Base-by-base conservation (phyloP, 495 filamentous ascomycete genomes). In the Pyronema omphalodes region DNA sequence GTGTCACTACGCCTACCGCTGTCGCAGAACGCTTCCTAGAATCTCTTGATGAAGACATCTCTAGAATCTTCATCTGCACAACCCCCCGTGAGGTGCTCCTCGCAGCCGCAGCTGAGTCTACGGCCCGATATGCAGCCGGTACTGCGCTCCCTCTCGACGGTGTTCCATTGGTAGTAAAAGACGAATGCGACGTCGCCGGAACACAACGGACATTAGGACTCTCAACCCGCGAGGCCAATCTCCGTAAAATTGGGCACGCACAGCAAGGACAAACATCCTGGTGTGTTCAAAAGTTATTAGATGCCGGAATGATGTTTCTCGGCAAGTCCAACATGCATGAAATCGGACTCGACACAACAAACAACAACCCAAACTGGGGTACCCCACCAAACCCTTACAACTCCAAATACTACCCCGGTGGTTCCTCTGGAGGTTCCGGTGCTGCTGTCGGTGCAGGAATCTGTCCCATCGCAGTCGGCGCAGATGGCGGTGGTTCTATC, bases 291-390 rank as follows among this genome's bases (percentile, higher is more conserved):
- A 77, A 84, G 68, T 76, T 83, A 69, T 72, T 81, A 58, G 82
- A 91, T 44, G 80, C 78, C 0, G 89, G 89, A 1, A 88, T 80
- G 9, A 74, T 95, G 40, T 71, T 94, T 15, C 65, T 94, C 51
- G 89, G 87, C 9, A 94, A 93, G 68, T 74, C 79, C 29, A 88
- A 78, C 40, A 94, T 95, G 89, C 88, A 95, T 67, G 88, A 96
- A 69, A 66, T 93, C 6, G 89, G 89, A 3, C 68, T 83, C 34
- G 86, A 89, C 58, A 86, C 81, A 7, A 86, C 78, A 19, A 87
- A 88, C 67, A 87, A 86, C 69, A 89, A 93, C 57, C 83, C 83
- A 17, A 76, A 75, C 51, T 75, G 75, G 59, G 88, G 88, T 14
- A 94, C 87, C 0, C 84, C 88, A 0, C 68, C 73, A 3, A 96